Percentiles rank a stretch among this genome's conserved stretches.
Evolutionary conservation across 495 filamentous ascomycete species (phyloP).

Genomic region (Coniosporium apollinis): DNA sequence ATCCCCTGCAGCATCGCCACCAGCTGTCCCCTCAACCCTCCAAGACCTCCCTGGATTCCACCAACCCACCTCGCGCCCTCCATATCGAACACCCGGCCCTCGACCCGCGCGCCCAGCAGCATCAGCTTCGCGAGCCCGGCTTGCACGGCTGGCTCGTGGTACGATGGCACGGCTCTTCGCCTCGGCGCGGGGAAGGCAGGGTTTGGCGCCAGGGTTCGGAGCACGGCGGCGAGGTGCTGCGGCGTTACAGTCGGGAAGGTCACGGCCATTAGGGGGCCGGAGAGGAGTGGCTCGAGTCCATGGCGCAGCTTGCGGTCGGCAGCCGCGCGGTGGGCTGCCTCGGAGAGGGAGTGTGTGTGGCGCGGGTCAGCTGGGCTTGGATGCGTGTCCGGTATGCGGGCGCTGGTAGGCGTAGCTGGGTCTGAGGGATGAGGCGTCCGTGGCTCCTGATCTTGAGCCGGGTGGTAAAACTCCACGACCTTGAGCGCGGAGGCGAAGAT

Average conservation of each 20-base stretch:
- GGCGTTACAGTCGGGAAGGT: constrained; percentile 74
- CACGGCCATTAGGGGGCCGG: constrained; percentile 62
- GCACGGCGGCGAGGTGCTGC: constrained; percentile 56
- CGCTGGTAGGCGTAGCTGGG: constrained; percentile 17
- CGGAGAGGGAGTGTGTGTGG: constrained; percentile 60
- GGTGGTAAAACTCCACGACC: constrained; percentile 74
- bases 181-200: constrained; percentile 60
- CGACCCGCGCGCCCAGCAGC: constrained; percentile 67
- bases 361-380: constrained; percentile 27
- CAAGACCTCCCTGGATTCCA: constrained; percentile 65
- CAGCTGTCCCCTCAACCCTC: constrained; percentile 66
- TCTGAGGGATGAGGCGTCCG: constrained; percentile 12
- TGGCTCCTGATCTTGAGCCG: constrained; percentile 18
- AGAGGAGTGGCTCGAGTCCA: constrained; percentile 58
- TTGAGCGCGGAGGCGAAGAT: constrained; percentile 73
- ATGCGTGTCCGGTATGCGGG: constrained; percentile 13
- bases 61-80: constrained; percentile 71
- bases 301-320: constrained; percentile 30
- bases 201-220: constrained; percentile 59
- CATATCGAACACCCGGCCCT: constrained; percentile 66
- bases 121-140: constrained; percentile 70
- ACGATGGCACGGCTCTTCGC: constrained; percentile 55
- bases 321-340: constrained; percentile 45
- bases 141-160: constrained; percentile 62
- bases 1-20: constrained; percentile 59